These are phyloP conservation scores for Cylindrotheca closterium DNA, from an alignment of 108 stramenopile species.

Conservation along the genomic window DNA sequence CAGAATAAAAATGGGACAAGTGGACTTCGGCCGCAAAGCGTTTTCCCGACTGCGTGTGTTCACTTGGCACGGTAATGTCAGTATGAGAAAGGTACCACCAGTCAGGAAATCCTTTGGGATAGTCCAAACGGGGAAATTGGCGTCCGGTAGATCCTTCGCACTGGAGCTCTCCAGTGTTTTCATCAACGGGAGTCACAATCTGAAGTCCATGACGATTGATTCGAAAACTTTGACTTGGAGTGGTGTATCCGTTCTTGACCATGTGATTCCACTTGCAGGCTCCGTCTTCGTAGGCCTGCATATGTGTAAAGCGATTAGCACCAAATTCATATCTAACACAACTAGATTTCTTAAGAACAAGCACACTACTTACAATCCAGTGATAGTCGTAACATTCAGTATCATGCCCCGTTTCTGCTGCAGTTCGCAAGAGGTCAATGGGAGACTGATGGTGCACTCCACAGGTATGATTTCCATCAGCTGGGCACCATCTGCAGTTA, in stretches of 20 bases:
- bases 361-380: constrained; percentile 29
- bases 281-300: constrained; percentile 26
- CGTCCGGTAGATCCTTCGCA: constrained; percentile 21
- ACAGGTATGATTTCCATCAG: constrained; percentile 10
- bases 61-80: constrained; percentile 60
- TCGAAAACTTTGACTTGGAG: constrained; percentile 18
- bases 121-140: constrained; percentile 29
- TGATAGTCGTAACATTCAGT: constrained; percentile 29
- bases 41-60: constrained; percentile 57
- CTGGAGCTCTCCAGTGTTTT: constrained; percentile 21
- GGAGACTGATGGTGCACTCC: constrained; percentile 44
- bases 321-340: too few relatives aligned
- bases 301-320: too few relatives aligned
- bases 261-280: constrained; percentile 39
- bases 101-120: constrained; percentile 40
- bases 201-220: constrained; percentile 39
- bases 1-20: constrained; percentile 39
- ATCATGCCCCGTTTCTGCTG: constrained; percentile 10
- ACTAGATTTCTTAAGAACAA: too few relatives aligned
- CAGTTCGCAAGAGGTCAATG: constrained; percentile 30
- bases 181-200: constrained; percentile 20
- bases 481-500: constrained; percentile 42
- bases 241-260: constrained; percentile 10
- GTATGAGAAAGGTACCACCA: constrained; percentile 49
- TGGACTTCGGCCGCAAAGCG: constrained; percentile 67